Evolutionary conservation across 345 rosid genomes (phyloP).

Genomic region (Brassica juncea): DNA sequence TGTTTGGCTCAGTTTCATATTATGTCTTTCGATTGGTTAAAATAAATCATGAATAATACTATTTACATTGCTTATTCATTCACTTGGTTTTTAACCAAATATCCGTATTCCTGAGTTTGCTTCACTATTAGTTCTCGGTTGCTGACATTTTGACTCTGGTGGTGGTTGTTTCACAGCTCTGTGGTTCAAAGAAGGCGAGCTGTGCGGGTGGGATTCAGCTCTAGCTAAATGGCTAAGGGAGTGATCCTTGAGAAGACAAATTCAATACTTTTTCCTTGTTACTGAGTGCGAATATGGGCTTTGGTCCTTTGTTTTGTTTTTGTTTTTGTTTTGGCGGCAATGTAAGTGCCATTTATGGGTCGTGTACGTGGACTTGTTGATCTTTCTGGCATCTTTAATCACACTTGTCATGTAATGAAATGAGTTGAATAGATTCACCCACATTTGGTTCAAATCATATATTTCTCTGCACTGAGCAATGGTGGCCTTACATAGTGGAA

Average conservation of each 20-base stretch:
- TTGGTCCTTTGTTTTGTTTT: conserved; percentile 9
- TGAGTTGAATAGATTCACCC: neutral
- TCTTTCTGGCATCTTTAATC: neutral
- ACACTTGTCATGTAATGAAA: neutral
- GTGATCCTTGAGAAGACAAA: conserved; percentile 37
- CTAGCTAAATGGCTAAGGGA: conserved; percentile 63
- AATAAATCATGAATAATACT: neutral
- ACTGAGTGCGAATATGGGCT: conserved; percentile 11
- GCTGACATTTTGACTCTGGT: conserved; percentile 6
- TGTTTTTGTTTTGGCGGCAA: conserved; percentile 22
- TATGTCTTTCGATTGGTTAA: neutral
- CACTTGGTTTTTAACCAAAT: neutral
- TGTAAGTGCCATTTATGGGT: neutral
- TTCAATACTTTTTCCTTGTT: conserved; percentile 3
- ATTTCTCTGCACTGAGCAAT: neutral
- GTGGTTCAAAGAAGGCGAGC: conserved; percentile 91
- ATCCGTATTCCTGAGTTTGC: neutral
- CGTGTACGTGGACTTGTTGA: neutral
- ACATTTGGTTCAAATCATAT: neutral
- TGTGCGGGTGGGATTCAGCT: conserved; percentile 73
- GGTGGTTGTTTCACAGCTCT: conserved; percentile 49
- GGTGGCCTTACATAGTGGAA: no score
- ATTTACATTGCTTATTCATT: neutral
- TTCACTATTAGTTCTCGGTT: neutral
- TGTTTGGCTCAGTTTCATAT: conserved; percentile 1